Evolutionary conservation across 257 asterid genomes (phyloP).

Genomic region (Echites panduratus): DNA sequence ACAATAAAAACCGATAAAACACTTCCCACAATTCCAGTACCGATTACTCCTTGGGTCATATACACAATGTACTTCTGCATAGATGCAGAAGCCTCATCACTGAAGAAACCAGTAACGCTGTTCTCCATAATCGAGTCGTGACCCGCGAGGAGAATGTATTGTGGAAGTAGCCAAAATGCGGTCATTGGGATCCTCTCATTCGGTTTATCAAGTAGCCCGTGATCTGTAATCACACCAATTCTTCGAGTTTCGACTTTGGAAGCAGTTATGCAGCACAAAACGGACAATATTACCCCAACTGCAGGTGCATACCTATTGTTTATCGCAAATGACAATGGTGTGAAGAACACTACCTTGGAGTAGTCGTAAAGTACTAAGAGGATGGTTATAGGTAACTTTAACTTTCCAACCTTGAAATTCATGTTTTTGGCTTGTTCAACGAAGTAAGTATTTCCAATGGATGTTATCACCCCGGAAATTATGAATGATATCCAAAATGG

Average conservation of each 20-base stretch:
- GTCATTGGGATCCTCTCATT: slow-evolving; percentile 34
- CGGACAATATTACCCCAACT: slow-evolving; percentile 33
- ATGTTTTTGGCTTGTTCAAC: slow-evolving; percentile 33
- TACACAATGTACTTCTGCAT: slow-evolving; percentile 23
- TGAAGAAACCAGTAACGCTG: slow-evolving; percentile 26
- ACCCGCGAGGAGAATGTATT: slow-evolving; percentile 43
- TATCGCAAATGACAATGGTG: too few relatives aligned
- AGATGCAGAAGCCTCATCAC: slow-evolving; percentile 21
- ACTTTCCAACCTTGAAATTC: slow-evolving; percentile 26
- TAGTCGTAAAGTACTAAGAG: slow-evolving; percentile 17
- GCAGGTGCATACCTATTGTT: slow-evolving; percentile 22
- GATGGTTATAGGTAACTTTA: slow-evolving; percentile 26
- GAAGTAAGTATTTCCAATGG: slow-evolving; percentile 38
- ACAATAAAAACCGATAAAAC: slow-evolving; percentile 37
- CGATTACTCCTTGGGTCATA: slow-evolving; percentile 26
- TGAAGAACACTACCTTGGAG: slow-evolving; percentile 1
- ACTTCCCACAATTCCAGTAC: slow-evolving; percentile 41
- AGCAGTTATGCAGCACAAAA: slow-evolving; percentile 50
- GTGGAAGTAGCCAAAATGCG: slow-evolving; percentile 42
- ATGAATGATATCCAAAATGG: slow-evolving; percentile 39
- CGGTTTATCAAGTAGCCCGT: slow-evolving; percentile 29
- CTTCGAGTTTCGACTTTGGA: slow-evolving; percentile 42
- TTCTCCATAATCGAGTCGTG: slow-evolving; percentile 27
- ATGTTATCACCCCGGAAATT: slow-evolving; percentile 32
- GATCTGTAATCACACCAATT: slow-evolving; percentile 21